Evolutionary conservation across 345 rosid species (phyloP).

Genomic region (Ceriops zippeliana): DNA sequence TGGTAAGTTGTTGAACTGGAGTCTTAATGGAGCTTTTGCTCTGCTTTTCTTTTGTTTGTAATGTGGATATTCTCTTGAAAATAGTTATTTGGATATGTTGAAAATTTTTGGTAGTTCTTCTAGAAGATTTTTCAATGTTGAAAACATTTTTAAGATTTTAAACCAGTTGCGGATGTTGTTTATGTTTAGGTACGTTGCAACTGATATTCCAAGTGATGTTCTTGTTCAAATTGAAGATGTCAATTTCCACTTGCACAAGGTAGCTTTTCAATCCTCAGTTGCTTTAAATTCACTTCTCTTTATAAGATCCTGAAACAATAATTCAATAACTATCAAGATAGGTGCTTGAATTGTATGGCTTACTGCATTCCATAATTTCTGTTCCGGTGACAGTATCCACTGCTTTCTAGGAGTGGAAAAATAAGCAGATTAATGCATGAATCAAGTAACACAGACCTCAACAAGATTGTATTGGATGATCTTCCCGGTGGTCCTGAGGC

Average conservation of each 20-base stretch:
- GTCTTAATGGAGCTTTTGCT: not conserved
- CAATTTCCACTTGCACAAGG: constrained; percentile 90
- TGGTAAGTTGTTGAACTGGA: constrained; percentile 43
- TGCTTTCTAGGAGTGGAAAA: constrained; percentile 90
- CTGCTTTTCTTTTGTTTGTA: not conserved
- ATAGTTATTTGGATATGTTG: not conserved
- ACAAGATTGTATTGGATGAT: constrained; percentile 59
- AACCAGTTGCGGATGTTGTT: not conserved
- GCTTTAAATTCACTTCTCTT: constrained; percentile 9
- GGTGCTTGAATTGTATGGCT: constrained; percentile 6
- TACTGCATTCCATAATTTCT: constrained; percentile 8
- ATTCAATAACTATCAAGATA: not conserved
- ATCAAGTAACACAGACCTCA: constrained; percentile 55
- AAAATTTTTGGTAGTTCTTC: no score
- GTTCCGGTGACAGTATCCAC: constrained; percentile 59
- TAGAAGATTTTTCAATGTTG: not conserved
- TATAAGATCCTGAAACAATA: not conserved
- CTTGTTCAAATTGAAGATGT: constrained; percentile 70
- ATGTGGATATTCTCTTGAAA: not conserved
- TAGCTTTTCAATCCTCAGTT: constrained; percentile 18
- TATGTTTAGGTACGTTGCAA: constrained; percentile 68
- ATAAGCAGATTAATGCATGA: constrained; percentile 83
- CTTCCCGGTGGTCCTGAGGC: constrained; percentile 89
- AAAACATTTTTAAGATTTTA: not conserved
- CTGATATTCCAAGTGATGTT: constrained; percentile 90